Evolutionary conservation across 2,329 filamentous ascomycete species (phyloP), one percentile per base, ranked within the genome.

Genomic region (Alternaria solani): DNA sequence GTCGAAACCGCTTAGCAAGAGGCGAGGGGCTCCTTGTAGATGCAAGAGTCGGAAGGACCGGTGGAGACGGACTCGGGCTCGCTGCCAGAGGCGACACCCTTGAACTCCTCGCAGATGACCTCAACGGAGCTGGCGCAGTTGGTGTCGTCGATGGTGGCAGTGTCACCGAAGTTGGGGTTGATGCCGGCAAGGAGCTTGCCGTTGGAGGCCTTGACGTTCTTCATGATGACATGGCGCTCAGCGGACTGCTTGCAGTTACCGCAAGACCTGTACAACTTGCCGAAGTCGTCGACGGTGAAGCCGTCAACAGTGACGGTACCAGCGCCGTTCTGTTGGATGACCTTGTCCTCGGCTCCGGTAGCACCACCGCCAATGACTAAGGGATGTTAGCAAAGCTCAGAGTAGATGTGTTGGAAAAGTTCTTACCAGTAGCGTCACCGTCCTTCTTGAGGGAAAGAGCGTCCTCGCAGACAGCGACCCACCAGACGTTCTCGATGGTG

Each of bases 161-260:
- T 81, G 63, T 84, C 82, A 16, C 82, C 82, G 61, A 81, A 85
- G 79, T 85, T 86, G 48, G 77, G 76, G 77, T 85, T 85, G 70
- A 85, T 84, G 32, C 82, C 82, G 59, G 77, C 81, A 28, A 83
- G 77, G 51, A 77, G 69, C 58, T 83, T 83, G 57, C 77, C 73
- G 41, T 75, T 71, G 61, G 79, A 78, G 51, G 80, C 81, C 32
- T 76, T 77, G 57, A 82, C 75, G 64, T 80, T 79, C 69, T 81
- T 74, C 57, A 85, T 76, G 54, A 82, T 72, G 52, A 83, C 78
- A 59, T 80, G 75, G 59, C 82, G 79, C 44, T 77, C 75, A 51
- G 78, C 74, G 6, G 72, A 75, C 72, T 82, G 83, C 76, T 85
- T 85, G 74, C 76, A 78, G 72, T 78, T 78, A 38, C 82, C 83